Conservation (phyloP, 495 filamentous ascomycete species). For the Aspergillus homomorphus region DNA sequence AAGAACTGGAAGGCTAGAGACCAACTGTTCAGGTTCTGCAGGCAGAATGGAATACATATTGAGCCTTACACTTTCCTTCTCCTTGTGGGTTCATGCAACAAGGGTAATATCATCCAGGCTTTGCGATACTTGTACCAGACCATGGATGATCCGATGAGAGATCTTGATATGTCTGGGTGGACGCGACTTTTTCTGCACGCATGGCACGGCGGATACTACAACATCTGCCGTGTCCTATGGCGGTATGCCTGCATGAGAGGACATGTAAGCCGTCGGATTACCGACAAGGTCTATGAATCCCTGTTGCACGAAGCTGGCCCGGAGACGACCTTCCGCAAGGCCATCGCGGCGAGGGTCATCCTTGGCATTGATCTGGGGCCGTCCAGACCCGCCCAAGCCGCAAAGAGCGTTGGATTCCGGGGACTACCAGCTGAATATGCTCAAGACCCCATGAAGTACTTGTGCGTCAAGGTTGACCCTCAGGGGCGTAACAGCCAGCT, state of each 20-base stretch:
- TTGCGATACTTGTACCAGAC: conserved; percentile 22
- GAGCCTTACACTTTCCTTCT: conserved; percentile 19
- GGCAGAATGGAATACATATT: conserved; percentile 21
- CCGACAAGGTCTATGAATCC: conserved; percentile 26
- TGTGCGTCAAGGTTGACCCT: conserved; percentile 18
- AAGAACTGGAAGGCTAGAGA: conserved; percentile 25
- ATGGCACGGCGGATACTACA: conserved; percentile 35
- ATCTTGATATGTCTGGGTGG: conserved; percentile 14
- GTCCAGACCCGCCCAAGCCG: conserved; percentile 7
- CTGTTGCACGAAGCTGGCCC: conserved; percentile 24
- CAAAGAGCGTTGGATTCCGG: conserved; percentile 9
- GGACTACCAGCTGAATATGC: conserved; percentile 31
- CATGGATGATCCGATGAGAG: conserved; percentile 14
- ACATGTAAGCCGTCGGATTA: conserved; percentile 33
- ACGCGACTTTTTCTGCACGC: conserved; percentile 42
- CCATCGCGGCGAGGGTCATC: conserved; percentile 39
- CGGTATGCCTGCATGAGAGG: conserved; percentile 45
- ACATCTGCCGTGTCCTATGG: conserved; percentile 49
- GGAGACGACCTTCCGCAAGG: conserved; percentile 20
- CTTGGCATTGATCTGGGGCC: conserved; percentile 31
- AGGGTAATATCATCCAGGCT: conserved; percentile 20
- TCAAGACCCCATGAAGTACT: conserved; percentile 28
- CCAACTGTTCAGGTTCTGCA: conserved; percentile 29
- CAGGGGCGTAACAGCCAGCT: conserved; percentile 26
- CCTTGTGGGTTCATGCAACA: conserved; percentile 23